Percentiles rank a stretch among this genome's conserved stretches.
Evolutionary conservation across 805 yeast genomes (phyloP).

Genomic region (Metschnikowia proteae): DNA sequence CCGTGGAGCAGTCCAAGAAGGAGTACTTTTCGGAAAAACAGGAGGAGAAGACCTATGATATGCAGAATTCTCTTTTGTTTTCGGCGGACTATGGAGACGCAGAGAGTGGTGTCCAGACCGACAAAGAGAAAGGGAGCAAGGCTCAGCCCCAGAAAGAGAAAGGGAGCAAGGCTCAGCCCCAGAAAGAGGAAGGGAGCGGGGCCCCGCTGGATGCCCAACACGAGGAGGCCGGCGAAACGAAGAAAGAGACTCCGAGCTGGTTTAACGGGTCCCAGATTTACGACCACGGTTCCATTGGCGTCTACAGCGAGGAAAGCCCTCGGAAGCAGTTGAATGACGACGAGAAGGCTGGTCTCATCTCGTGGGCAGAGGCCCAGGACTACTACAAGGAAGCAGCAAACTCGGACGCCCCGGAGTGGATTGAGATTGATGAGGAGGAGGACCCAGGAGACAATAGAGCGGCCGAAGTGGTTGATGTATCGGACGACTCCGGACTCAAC

Average conservation of each 20-base stretch:
- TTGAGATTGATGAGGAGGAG: not conserved
- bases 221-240: not conserved
- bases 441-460: not conserved
- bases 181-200: not conserved
- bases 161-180: too few species aligned
- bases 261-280: constrained; percentile 17
- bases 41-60: not conserved
- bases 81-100: not conserved
- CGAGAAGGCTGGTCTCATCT: constrained; percentile 47
- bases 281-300: constrained; percentile 7
- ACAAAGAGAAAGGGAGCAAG: constrained; percentile 25
- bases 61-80: not conserved
- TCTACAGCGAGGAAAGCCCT: constrained; percentile 3
- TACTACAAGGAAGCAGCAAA: constrained; percentile 5
- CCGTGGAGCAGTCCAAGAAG: constrained; percentile 45
- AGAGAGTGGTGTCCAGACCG: not conserved
- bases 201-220: not conserved
- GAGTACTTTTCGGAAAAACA: constrained; percentile 28
- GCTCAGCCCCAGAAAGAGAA: constrained; percentile 1
- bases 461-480: not conserved
- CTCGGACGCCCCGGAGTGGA: constrained; percentile 1
- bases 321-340: constrained; percentile 27
- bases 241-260: constrained; percentile 25
- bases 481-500: not conserved
- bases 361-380: constrained; percentile 49